Conservation (phyloP, 805 yeast species). For the Pichia sporocuriosa region DNA sequence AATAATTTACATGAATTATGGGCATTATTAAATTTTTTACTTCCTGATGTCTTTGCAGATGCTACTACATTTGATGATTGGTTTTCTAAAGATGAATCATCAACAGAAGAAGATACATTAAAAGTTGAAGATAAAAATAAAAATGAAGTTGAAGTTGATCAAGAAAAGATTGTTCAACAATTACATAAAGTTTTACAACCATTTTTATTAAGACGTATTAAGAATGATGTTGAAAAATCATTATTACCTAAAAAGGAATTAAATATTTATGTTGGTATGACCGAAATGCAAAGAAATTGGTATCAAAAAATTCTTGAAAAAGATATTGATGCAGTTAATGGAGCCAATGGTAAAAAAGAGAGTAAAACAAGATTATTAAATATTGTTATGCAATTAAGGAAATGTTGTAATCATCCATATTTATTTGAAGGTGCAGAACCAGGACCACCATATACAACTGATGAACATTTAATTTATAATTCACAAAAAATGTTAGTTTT, state of each 20-base stretch:
- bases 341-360: conserved; percentile 69
- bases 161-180: conserved; percentile 47
- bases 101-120: no score
- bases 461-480: conserved; percentile 71
- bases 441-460: conserved; percentile 83
- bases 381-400: conserved; percentile 79
- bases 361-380: conserved; percentile 69
- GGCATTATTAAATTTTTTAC: conserved; percentile 69
- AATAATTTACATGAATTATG: conserved; percentile 74
- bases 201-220: conserved; percentile 67
- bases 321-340: conserved; percentile 80
- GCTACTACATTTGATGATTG: conserved; percentile 69
- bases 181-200: conserved; percentile 73
- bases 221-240: conserved; percentile 75
- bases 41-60: conserved; percentile 75
- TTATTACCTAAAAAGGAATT: conserved; percentile 68
- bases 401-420: conserved; percentile 83
- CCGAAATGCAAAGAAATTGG: conserved; percentile 75
- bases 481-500: conserved; percentile 66
- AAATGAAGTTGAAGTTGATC: conserved; percentile 17
- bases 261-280: conserved; percentile 67
- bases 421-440: conserved; percentile 85
- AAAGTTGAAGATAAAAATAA: conserved; percentile 25
- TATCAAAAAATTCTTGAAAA: conserved; percentile 70
- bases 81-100: conserved; percentile 46